These are phyloP conservation scores for Albatrellus sp. DNA, from an alignment of 1,284 basidiomycete species.

Conservation along the genomic window DNA sequence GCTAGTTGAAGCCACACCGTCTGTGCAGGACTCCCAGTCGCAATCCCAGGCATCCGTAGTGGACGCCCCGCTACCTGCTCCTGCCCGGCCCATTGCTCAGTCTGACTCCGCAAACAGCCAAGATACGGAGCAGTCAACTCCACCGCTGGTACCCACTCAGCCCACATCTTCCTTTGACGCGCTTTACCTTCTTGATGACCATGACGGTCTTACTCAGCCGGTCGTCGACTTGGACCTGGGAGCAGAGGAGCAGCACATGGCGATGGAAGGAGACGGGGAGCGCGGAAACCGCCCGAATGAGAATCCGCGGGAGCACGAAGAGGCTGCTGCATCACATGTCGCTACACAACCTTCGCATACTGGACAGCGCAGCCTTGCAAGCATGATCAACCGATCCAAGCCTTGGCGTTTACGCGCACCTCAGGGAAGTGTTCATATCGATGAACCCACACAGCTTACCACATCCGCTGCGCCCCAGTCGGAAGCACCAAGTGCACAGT, in stretches of 20 bases:
- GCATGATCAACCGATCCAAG: not conserved
- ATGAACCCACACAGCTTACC: not conserved
- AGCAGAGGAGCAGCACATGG: slow-evolving; percentile 1
- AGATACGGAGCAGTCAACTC: slow-evolving; percentile 3
- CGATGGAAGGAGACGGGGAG: too few relatives aligned
- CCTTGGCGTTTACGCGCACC: not conserved
- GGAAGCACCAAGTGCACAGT: not conserved
- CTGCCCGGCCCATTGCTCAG: too few relatives aligned
- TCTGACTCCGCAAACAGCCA: not conserved
- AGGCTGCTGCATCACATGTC: too few relatives aligned
- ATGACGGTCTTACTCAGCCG: slow-evolving; percentile 8
- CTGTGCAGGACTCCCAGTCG: slow-evolving; percentile 17
- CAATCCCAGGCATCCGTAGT: not conserved
- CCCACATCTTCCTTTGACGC: not conserved
- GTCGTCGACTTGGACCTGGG: not conserved
- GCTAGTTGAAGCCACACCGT: slow-evolving; percentile 36
- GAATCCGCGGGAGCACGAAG: too few relatives aligned
- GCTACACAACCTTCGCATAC: slow-evolving; percentile 1
- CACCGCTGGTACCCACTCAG: not conserved
- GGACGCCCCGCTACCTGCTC: too few relatives aligned
- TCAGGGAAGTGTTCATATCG: not conserved
- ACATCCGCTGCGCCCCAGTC: not conserved
- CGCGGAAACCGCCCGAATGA: too few relatives aligned
- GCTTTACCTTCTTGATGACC: not conserved
- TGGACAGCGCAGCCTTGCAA: slow-evolving; percentile 5